These are phyloP conservation scores for Coemansia javaensis DNA, from an alignment of 192 early-diverging fungal species.

Conservation along the genomic window DNA sequence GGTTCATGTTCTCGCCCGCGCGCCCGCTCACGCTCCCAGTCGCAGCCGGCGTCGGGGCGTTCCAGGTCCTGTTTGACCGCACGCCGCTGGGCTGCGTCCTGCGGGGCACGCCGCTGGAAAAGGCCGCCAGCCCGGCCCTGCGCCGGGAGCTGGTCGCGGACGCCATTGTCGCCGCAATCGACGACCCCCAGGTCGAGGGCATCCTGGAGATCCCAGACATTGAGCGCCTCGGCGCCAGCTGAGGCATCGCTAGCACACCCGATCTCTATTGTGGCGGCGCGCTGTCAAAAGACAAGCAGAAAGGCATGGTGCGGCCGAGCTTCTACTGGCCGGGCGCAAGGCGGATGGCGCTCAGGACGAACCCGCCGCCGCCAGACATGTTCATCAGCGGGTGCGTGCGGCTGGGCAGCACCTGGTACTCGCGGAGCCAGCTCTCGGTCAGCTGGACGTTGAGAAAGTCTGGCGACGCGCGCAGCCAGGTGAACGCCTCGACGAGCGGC, in stretches of 20 bases:
- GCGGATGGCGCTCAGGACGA: slow-evolving; percentile 61
- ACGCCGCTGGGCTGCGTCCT: slow-evolving; percentile 34
- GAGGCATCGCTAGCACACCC: neutral
- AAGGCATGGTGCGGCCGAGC: too few relatives aligned
- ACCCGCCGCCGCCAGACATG: slow-evolving; percentile 68
- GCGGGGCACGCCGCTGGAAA: slow-evolving; percentile 30
- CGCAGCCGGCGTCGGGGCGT: slow-evolving; percentile 51
- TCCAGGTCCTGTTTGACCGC: slow-evolving; percentile 33
- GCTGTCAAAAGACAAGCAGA: neutral
- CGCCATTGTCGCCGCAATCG: slow-evolving; percentile 31
- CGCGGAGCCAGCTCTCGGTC: slow-evolving; percentile 86
- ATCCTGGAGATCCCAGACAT: slow-evolving; percentile 36
- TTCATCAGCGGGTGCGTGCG: slow-evolving; percentile 79
- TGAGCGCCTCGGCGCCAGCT: slow-evolving; percentile 18
- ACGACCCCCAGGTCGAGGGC: slow-evolving; percentile 20
- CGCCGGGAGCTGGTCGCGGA: slow-evolving; percentile 40
- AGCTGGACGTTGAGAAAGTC: slow-evolving; percentile 78
- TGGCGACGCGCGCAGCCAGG: slow-evolving; percentile 62
- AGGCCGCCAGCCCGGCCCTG: slow-evolving; percentile 36
- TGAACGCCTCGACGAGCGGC: slow-evolving; percentile 57
- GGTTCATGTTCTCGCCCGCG: slow-evolving; percentile 59
- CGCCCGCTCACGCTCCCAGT: slow-evolving; percentile 59
- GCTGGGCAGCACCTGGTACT: slow-evolving; percentile 77
- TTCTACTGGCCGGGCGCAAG: slow-evolving; percentile 8
- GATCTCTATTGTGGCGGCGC: neutral